Evolutionary conservation across 768 basidiomycete genomes (phyloP).

Genomic region (Albatrellus ellisii): DNA sequence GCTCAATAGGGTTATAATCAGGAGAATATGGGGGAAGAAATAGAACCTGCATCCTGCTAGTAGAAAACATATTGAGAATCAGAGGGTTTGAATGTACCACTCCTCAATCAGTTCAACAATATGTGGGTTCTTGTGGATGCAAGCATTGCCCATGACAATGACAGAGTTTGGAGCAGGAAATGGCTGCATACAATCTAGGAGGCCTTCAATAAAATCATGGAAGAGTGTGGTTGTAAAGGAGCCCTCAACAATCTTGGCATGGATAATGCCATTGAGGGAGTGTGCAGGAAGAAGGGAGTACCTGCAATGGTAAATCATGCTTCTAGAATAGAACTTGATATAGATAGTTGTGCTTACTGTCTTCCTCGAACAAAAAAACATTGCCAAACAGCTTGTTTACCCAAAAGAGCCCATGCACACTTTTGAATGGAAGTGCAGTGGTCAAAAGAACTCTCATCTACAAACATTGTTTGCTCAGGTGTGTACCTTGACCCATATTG

Average conservation of each 20-base stretch:
- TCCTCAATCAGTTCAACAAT: not conserved
- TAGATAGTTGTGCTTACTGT: no score
- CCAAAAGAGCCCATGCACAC: no score
- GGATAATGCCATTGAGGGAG: conserved; percentile 16
- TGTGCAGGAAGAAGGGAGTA: conserved; percentile 20
- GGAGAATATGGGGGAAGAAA: not conserved
- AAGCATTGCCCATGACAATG: conserved; percentile 1
- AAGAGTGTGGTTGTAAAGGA: conserved; percentile 9
- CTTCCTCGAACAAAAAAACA: no score
- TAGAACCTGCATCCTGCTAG: not conserved
- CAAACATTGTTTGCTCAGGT: no score
- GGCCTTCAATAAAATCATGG: not conserved
- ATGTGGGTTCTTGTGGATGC: not conserved
- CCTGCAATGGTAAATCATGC: no score
- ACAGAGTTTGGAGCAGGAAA: conserved; percentile 1
- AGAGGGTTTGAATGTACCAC: not conserved
- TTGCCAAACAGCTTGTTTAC: no score
- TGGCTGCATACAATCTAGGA: conserved; percentile 3
- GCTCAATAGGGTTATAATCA: conserved; percentile 3
- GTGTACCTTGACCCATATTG: no score
- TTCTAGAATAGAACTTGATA: no score
- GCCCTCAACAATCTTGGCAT: conserved; percentile 12
- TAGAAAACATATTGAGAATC: no score
- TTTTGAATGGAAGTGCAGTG: no score
- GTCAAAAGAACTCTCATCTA: no score